Evolutionary conservation across 352 stramenopile genomes (phyloP).

Genomic region (Ophiocytium majus): DNA sequence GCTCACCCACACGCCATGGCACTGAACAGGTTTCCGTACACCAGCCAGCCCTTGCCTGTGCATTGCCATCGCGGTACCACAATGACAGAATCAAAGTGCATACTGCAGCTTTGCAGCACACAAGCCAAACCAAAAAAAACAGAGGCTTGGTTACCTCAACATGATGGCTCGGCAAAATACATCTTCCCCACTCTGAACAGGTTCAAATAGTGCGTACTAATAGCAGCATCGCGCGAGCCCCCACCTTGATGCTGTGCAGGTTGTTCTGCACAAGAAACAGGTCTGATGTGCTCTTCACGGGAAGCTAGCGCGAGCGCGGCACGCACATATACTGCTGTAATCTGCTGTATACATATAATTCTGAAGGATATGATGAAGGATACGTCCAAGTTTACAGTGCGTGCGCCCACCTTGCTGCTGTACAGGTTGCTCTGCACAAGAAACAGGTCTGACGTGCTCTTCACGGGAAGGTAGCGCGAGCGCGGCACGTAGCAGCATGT

Average conservation of each 20-base stretch:
- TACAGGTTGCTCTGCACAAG: conserved; percentile 87
- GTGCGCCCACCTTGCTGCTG: conserved; percentile 59
- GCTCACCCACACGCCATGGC: too few relatives aligned
- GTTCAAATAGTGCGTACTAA: background rate
- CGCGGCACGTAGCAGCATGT: conserved; percentile 79
- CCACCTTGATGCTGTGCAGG: conserved; percentile 71
- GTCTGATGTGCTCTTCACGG: conserved; percentile 71
- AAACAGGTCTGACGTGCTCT: conserved; percentile 85
- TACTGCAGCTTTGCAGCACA: background rate
- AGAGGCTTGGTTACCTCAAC: too few relatives aligned
- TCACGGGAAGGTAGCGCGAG: conserved; percentile 82
- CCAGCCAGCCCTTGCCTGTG: too few relatives aligned
- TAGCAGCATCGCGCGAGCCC: background rate
- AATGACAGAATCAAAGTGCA: background rate
- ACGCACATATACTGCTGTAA: too few relatives aligned
- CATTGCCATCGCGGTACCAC: too few relatives aligned
- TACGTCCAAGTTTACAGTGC: background rate
- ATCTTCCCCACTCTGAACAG: background rate
- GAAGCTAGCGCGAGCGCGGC: background rate
- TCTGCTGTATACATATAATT: too few relatives aligned
- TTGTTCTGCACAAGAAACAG: conserved; percentile 87
- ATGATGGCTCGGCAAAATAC: too few relatives aligned
- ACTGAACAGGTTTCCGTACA: too few relatives aligned
- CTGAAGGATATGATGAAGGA: too few relatives aligned
- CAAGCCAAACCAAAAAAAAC: too few relatives aligned